Evolutionary conservation across 306 rosid genomes (phyloP).

Genomic region (Cucumis cinereus): DNA sequence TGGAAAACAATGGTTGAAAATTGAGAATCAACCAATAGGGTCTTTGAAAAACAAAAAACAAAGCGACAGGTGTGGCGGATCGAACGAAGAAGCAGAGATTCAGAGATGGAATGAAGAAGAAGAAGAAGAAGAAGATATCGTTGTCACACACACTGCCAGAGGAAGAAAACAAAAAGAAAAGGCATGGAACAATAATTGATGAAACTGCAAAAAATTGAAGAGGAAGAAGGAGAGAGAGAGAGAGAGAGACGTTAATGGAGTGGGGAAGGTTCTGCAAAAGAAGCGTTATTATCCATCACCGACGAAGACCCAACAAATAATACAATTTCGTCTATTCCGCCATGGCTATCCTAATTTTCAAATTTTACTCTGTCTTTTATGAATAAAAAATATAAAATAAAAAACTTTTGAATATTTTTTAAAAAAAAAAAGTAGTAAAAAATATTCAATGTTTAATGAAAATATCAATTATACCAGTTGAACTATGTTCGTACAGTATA

Average conservation of each 20-base stretch:
- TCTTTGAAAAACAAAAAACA: background rate
- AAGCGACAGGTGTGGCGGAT: background rate
- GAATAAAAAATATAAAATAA: no score
- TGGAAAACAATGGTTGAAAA: background rate
- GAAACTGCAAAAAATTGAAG: background rate
- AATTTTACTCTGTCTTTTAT: no score
- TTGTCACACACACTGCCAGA: background rate
- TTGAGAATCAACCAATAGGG: background rate
- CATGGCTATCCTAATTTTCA: background rate
- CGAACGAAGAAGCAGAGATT: background rate
- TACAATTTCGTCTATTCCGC: background rate
- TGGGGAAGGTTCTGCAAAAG: background rate
- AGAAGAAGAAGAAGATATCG: background rate
- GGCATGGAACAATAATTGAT: background rate
- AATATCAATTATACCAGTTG: no score
- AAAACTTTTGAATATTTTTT: no score
- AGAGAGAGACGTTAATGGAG: background rate
- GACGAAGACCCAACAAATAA: background rate
- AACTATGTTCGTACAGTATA: no score
- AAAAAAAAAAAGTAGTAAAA: no score
- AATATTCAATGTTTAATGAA: no score
- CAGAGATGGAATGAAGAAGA: conserved; percentile 2
- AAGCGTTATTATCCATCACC: background rate
- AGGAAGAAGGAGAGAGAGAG: background rate
- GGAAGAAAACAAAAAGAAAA: background rate